phyloP scores from a whole-genome alignment of 495 filamentous ascomycete genomes.

The Halenospora varia region DNA sequence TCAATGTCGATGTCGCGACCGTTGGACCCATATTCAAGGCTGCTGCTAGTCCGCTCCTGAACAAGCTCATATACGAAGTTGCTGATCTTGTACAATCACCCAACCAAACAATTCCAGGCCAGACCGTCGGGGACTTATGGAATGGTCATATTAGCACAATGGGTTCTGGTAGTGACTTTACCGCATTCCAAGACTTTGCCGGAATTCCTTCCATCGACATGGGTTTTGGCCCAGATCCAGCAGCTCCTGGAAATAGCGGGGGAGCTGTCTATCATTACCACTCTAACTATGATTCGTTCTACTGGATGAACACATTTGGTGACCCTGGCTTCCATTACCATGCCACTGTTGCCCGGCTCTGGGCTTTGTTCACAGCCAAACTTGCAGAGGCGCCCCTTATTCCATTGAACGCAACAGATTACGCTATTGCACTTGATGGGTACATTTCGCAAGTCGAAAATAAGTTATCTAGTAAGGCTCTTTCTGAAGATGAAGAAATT shows the following conservation, averaged over 20 bases:
- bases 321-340: slow-evolving; percentile 87
- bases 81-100: slow-evolving; percentile 71
- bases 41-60: slow-evolving; percentile 71
- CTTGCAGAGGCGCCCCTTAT: slow-evolving; percentile 75
- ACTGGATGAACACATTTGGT: slow-evolving; percentile 80
- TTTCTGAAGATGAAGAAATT: slow-evolving; percentile 42
- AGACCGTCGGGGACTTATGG: slow-evolving; percentile 77
- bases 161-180: slow-evolving; percentile 82
- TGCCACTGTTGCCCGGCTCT: slow-evolving; percentile 71
- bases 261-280: slow-evolving; percentile 68
- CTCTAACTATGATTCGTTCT: slow-evolving; percentile 89
- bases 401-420: slow-evolving; percentile 71
- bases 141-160: slow-evolving; percentile 59
- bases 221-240: slow-evolving; percentile 58
- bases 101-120: slow-evolving; percentile 75
- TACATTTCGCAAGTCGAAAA: slow-evolving; percentile 67
- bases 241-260: slow-evolving; percentile 26
- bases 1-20: slow-evolving; percentile 85
- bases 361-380: slow-evolving; percentile 73
- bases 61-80: slow-evolving; percentile 68
- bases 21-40: slow-evolving; percentile 67
- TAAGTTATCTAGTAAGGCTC: slow-evolving; percentile 43
- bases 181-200: slow-evolving; percentile 88
- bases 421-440: slow-evolving; percentile 57
- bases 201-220: slow-evolving; percentile 85